A percentile compares a stretch with the other conserved stretches of the same genome.
Evolutionary conservation across 2,329 filamentous ascomycete species (phyloP).

Genomic region (Pseudodiploospora longispora): DNA sequence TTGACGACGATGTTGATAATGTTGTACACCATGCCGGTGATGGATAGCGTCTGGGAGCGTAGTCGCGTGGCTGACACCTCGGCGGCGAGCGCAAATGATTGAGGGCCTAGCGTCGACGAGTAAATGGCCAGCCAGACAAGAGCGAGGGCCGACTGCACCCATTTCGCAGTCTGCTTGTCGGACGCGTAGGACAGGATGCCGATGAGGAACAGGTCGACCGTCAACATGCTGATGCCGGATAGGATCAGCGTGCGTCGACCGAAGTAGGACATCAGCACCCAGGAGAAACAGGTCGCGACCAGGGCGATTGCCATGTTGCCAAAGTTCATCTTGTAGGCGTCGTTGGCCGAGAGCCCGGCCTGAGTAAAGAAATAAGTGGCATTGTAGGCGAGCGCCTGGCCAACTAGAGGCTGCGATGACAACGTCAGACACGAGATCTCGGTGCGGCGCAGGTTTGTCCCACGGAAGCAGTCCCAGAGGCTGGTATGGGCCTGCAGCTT

Average conservation of each 20-base stretch:
- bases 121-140: slow-evolving; percentile 10
- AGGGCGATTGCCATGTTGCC: slow-evolving; percentile 29
- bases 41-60: slow-evolving; percentile 14
- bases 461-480: slow-evolving; percentile 32
- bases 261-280: slow-evolving; percentile 7
- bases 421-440: slow-evolving; percentile 30
- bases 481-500: slow-evolving; percentile 13
- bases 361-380: slow-evolving; percentile 35
- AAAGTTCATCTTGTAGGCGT: slow-evolving; percentile 27
- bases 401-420: slow-evolving; percentile 26
- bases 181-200: slow-evolving; percentile 6
- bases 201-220: slow-evolving; percentile 6
- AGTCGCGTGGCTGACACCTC: slow-evolving; percentile 8
- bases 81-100: slow-evolving; percentile 9
- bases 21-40: slow-evolving; percentile 14
- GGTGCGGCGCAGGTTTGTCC: slow-evolving; percentile 26
- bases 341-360: slow-evolving; percentile 20
- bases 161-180: slow-evolving; percentile 5
- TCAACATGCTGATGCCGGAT: slow-evolving; percentile 4
- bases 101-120: slow-evolving; percentile 6
- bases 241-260: slow-evolving; percentile 7
- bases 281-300: slow-evolving; percentile 8
- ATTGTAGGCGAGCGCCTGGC: slow-evolving; percentile 30
- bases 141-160: slow-evolving; percentile 12
- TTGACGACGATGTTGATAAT: slow-evolving; percentile 13